These are phyloP conservation scores for Alternaria infectoria DNA, from an alignment of 2,329 filamentous ascomycete genomes.

Conservation along the genomic window DNA sequence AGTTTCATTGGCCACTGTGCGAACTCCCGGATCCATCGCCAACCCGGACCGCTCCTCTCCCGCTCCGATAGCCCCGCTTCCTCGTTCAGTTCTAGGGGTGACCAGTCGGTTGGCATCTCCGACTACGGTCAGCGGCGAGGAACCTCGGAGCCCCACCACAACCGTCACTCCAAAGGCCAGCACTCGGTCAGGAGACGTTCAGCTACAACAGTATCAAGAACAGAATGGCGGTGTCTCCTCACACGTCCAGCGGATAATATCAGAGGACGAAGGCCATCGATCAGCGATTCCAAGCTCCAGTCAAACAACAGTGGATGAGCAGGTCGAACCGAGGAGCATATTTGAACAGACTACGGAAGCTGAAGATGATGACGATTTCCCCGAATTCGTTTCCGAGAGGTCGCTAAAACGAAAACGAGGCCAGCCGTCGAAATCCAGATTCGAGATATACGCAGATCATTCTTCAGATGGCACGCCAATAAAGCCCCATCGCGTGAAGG, in stretches of 20 bases:
- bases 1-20: slow-evolving; percentile 15
- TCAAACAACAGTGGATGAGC: slow-evolving; percentile 53
- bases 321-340: slow-evolving; percentile 18
- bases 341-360: slow-evolving; percentile 6
- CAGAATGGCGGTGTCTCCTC: not conserved
- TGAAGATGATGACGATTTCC: slow-evolving; percentile 48
- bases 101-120: not conserved
- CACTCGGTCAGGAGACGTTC: not conserved
- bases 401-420: slow-evolving; percentile 53
- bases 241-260: not conserved
- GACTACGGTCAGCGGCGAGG: not conserved
- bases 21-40: slow-evolving; percentile 19
- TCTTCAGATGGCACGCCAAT: slow-evolving; percentile 38
- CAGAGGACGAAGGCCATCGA: not conserved
- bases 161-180: slow-evolving; percentile 14
- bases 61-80: slow-evolving; percentile 12
- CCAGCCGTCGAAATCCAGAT: slow-evolving; percentile 16
- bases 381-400: slow-evolving; percentile 51
- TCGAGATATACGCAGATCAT: slow-evolving; percentile 27
- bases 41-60: slow-evolving; percentile 27
- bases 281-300: slow-evolving; percentile 46
- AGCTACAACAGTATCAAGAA: not conserved
- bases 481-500: slow-evolving; percentile 48
- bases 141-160: not conserved
- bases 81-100: not conserved